Base-by-base conservation (phyloP, 208 protist genomes). In the Angomonas deanei region DNA sequence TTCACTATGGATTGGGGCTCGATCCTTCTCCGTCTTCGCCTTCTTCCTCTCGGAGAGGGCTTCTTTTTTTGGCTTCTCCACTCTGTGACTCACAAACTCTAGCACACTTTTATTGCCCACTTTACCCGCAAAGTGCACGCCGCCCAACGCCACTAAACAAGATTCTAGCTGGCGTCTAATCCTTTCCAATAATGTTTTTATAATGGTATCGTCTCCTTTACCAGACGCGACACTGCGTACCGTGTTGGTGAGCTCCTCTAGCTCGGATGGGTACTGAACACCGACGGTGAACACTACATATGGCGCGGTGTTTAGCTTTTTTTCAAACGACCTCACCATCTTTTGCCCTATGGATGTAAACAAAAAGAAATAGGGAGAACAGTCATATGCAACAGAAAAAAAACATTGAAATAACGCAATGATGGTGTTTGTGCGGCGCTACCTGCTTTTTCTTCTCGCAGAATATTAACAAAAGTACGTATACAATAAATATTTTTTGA, bases 251-350 rank as follows among this genome's bases (percentile, higher is more conserved):
- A 42, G 36, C 36, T 42, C 36, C 36, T 42, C 36, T n/a, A 42
- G 8, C 36, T 42, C 36, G 36, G 11, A n/a, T n/a, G 36, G 36
- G 36, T 42, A 42, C 36, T 42, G 36, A 8, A 59, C 28, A 30
- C 30, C 15, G 5, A 67, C 26, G 27, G 56, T 15, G 6, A 71
- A 19, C 31, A 50, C 26, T 39, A 36, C 17, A 21, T 70, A 34
- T 17, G 21, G 39, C 15, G 46, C 27, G 11, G 8, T 59, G 3
- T 24, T 62, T 47, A 19, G 32, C 31, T 61, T 23, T 33, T 48
- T 61, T 23, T 24, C 32, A 32, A 38, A 61, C n/a, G 23, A 61
- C 26, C 34, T 8, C 21, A 42, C 5, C n/a, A 3, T 42, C 24
- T 17, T 42, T 42, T 46, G 30, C 17, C 26, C 23, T 61, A 47